Evolutionary conservation across 352 stramenopile species (phyloP).

Genomic region (Ophiocytium majus): DNA sequence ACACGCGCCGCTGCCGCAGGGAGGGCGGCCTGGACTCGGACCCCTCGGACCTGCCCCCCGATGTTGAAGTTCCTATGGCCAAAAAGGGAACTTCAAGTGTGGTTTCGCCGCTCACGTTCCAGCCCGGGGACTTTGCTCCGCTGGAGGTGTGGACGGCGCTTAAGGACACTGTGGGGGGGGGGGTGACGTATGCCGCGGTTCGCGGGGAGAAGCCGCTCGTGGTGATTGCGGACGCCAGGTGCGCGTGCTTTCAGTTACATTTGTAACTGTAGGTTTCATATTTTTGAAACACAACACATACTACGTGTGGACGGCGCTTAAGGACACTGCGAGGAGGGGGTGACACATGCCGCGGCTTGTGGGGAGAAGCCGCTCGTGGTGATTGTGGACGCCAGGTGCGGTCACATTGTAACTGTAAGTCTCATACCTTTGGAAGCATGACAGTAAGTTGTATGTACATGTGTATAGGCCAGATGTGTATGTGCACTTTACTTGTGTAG

Average conservation of each 20-base stretch:
- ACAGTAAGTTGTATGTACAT: too few relatives aligned
- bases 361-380: constrained; percentile 43
- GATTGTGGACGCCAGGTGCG: constrained; percentile 34
- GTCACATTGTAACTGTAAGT: too few relatives aligned
- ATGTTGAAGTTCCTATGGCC: background rate
- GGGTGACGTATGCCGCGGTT: background rate
- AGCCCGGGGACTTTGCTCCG: constrained; percentile 18
- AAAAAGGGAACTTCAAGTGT: too few relatives aligned
- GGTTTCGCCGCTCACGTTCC: too few relatives aligned
- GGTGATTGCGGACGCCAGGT: constrained; percentile 37
- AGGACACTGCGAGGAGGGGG: background rate
- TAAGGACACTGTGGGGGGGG: background rate
- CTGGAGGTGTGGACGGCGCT: constrained; percentile 7
- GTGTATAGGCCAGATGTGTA: too few relatives aligned
- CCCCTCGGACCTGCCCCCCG: background rate
- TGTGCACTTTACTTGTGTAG: too few relatives aligned
- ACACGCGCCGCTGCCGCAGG: too few relatives aligned
- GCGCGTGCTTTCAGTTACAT: too few relatives aligned
- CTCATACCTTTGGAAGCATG: too few relatives aligned
- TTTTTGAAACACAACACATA: too few relatives aligned
- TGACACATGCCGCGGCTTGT: background rate
- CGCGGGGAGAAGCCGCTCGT: constrained; percentile 37
- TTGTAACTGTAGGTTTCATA: too few relatives aligned
- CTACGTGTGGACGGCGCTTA: background rate
- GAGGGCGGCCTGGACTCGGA: background rate